Percentiles rank a stretch among this genome's conserved stretches.
Evolutionary conservation across 306 rosid genomes (phyloP).

Genomic region (Castanospermum australe): DNA sequence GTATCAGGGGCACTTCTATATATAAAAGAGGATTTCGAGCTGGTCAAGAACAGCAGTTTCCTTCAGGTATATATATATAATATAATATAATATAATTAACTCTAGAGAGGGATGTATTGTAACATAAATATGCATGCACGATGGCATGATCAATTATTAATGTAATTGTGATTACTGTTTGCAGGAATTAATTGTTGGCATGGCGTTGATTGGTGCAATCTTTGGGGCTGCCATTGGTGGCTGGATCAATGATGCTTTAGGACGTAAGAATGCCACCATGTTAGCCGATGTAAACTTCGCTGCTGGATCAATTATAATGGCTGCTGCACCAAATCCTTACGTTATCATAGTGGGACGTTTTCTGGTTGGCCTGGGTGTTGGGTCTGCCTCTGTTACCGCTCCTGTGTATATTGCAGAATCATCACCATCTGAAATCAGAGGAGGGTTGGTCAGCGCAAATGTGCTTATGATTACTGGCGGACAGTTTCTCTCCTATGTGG

Average conservation of each 20-base stretch:
- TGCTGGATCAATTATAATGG: conserved; percentile 55
- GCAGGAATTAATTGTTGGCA: conserved; percentile 63
- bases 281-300: conserved; percentile 53
- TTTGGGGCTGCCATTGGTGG: conserved; percentile 71
- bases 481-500: conserved; percentile 64
- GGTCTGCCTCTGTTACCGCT: conserved; percentile 71
- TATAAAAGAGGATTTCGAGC: conserved; percentile 7
- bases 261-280: conserved; percentile 67
- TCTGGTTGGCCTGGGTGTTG: conserved; percentile 63
- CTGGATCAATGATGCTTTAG: conserved; percentile 52
- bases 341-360: conserved; percentile 60
- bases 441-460: conserved; percentile 69
- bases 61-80: neutral
- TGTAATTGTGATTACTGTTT: too few species aligned
- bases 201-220: conserved; percentile 74
- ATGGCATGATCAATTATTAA: too few species aligned
- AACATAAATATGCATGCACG: too few species aligned
- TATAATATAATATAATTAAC: too few species aligned
- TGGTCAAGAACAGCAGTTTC: neutral
- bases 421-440: conserved; percentile 78
- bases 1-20: conserved; percentile 27
- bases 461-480: conserved; percentile 68
- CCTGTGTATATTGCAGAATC: conserved; percentile 81
- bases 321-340: conserved; percentile 68
- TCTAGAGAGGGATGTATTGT: too few species aligned